These are phyloP conservation scores for Stagonosporopsis vannaccii DNA, from an alignment of 2,329 filamentous ascomycete species.

Conservation along the genomic window DNA sequence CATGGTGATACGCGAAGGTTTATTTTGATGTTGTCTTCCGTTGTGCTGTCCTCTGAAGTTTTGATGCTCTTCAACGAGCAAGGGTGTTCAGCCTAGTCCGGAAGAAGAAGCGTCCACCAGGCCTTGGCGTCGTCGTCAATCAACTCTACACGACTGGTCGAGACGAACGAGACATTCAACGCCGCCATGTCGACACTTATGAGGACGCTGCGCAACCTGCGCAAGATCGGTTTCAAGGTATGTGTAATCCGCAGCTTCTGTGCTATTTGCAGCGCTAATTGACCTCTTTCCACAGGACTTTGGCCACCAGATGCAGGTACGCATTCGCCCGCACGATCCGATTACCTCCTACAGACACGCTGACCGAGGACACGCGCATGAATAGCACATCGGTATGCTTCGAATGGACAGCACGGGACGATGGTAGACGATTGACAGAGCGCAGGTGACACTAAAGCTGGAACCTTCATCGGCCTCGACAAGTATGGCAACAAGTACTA, in stretches of 20 bases:
- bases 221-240: constrained; percentile 89
- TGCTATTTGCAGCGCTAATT: constrained; percentile 40
- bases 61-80: constrained; percentile 32
- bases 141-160: constrained; percentile 29
- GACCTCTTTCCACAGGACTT: constrained; percentile 69
- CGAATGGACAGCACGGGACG: neutral
- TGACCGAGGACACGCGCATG: constrained; percentile 32
- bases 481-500: constrained; percentile 97
- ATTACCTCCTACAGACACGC: constrained; percentile 27
- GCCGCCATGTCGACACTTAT: constrained; percentile 86
- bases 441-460: constrained; percentile 94
- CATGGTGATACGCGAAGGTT: constrained; percentile 29
- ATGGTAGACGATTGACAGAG: constrained; percentile 34
- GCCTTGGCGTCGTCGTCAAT: constrained; percentile 37
- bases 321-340: constrained; percentile 47
- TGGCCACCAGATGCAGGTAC: constrained; percentile 90
- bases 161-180: constrained; percentile 28
- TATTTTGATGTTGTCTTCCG: constrained; percentile 1
- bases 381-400: constrained; percentile 50
- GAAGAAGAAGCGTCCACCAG: constrained; percentile 7
- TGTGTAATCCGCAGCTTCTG: constrained; percentile 28
- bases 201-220: constrained; percentile 85
- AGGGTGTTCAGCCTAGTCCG: constrained; percentile 19
- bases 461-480: constrained; percentile 83
- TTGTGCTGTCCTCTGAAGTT: constrained; percentile 30